A percentile compares a stretch with the other conserved stretches of the same genome.
phyloP scores from a whole-genome alignment of 345 rosid species.

The Geranium brycei region DNA sequence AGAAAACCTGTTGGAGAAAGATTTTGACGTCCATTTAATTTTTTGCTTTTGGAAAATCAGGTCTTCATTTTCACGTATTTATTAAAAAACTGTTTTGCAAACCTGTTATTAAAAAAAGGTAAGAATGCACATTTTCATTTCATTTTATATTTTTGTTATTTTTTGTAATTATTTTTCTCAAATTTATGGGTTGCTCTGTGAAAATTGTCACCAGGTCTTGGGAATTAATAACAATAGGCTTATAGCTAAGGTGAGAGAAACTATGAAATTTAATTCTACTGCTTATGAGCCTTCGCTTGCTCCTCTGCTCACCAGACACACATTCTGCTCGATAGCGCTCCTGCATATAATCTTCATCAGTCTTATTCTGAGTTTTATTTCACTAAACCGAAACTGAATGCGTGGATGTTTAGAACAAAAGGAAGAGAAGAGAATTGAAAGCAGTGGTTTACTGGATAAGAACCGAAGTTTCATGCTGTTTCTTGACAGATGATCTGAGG shows the following conservation, averaged over 20 bases:
- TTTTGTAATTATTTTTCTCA: too few species aligned
- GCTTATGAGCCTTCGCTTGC: neutral
- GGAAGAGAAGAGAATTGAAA: neutral
- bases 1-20: neutral
- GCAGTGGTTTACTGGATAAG: neutral
- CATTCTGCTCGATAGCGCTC: neutral
- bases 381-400: neutral
- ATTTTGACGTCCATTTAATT: neutral
- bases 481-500: too few species aligned
- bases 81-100: too few species aligned
- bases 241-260: neutral
- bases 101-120: too few species aligned
- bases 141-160: too few species aligned
- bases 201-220: neutral
- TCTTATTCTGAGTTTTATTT: neutral
- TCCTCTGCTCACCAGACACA: neutral
- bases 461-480: too few species aligned
- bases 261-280: neutral
- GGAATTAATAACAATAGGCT: neutral
- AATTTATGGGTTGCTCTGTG: neutral
- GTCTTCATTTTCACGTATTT: neutral
- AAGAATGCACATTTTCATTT: too few species aligned
- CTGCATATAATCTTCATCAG: neutral
- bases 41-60: neutral
- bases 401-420: too few species aligned